Evolutionary conservation across 768 basidiomycete genomes (phyloP).

Genomic region (Daedaleopsis nitida): DNA sequence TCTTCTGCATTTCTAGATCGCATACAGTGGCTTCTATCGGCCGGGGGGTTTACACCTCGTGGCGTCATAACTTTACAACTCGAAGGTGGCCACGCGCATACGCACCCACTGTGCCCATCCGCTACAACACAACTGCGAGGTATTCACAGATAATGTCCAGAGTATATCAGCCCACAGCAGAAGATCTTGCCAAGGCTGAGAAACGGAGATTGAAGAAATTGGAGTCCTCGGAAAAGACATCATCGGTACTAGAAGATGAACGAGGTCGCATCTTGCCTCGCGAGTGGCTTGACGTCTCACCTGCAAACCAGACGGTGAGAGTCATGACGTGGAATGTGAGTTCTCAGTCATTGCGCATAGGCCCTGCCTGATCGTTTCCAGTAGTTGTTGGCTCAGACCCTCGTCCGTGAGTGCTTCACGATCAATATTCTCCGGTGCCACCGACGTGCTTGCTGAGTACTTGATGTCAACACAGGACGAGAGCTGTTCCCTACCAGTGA

Average conservation of each 20-base stretch:
- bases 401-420: conserved; percentile 64
- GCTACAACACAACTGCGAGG: not conserved
- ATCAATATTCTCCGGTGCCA: not conserved
- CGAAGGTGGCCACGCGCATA: too few relatives aligned
- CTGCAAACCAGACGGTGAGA: conserved; percentile 37
- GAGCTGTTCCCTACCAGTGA: conserved; percentile 84
- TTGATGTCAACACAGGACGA: conserved; percentile 52
- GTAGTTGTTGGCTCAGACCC: conserved; percentile 75
- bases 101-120: not conserved
- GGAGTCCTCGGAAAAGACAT: conserved; percentile 23
- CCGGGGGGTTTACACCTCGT: not conserved
- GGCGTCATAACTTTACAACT: not conserved
- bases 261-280: conserved; percentile 32
- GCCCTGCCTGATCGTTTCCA: conserved; percentile 18
- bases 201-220: conserved; percentile 41
- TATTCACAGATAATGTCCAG: conserved; percentile 8
- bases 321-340: conserved; percentile 86
- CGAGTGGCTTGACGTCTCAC: conserved; percentile 39
- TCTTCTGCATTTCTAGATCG: not conserved
- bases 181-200: conserved; percentile 58
- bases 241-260: conserved; percentile 20
- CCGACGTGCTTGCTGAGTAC: not conserved
- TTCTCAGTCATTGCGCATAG: conserved; percentile 20
- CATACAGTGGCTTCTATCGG: not conserved
- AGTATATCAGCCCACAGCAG: conserved; percentile 45